Conservation (phyloP, 2,329 filamentous ascomycete species). For the Parafenestella ontariensis region DNA sequence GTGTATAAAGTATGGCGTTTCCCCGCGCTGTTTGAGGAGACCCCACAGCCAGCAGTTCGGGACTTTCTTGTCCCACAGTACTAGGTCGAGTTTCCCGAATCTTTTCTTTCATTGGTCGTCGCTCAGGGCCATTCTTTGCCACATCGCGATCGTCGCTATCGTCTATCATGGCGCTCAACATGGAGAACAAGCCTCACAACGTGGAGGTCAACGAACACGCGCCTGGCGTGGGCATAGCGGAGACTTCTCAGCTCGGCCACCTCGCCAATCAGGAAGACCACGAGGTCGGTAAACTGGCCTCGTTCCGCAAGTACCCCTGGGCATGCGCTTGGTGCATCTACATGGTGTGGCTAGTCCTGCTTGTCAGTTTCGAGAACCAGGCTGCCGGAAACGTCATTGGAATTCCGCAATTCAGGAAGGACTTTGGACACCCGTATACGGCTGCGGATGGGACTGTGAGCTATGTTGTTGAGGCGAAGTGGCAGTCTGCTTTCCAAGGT, state of each 20-base stretch:
- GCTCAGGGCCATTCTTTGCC: too few relatives aligned
- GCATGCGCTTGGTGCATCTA: constrained; percentile 49
- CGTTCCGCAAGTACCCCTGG: constrained; percentile 36
- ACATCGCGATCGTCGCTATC: not conserved
- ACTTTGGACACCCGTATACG: constrained; percentile 50
- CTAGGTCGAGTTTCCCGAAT: not conserved
- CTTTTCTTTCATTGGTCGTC: not conserved
- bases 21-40: not conserved
- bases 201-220: constrained; percentile 24
- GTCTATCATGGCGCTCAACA: constrained; percentile 4
- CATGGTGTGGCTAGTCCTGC: constrained; percentile 51
- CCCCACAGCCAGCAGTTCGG: not conserved
- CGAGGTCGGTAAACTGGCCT: constrained; percentile 30
- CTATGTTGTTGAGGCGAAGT: constrained; percentile 53
- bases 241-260: constrained; percentile 21
- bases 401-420: constrained; percentile 56
- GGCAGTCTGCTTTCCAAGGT: constrained; percentile 56
- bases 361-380: constrained; percentile 54
- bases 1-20: not conserved
- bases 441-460: constrained; percentile 35
- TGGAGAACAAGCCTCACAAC: constrained; percentile 9
- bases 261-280: constrained; percentile 32
- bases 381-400: constrained; percentile 52
- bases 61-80: not conserved
- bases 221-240: constrained; percentile 1